Evolutionary conservation across 495 filamentous ascomycete species (phyloP).

Genomic region (Penicillium steckii): DNA sequence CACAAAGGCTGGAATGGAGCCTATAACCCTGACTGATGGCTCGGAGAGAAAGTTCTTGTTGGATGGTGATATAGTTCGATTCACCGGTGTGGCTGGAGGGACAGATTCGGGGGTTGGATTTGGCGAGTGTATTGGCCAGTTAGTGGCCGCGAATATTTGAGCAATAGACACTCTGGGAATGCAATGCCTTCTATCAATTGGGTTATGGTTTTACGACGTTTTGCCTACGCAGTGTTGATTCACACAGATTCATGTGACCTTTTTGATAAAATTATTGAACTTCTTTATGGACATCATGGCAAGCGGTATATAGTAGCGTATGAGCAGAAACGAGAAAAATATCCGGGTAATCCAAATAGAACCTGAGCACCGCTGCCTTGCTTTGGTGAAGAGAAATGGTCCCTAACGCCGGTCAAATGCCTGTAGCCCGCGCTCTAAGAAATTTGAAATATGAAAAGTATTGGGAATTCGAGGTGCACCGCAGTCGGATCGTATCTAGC

Average conservation of each 20-base stretch:
- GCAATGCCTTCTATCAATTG: too few species aligned
- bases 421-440: conserved; percentile 12
- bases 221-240: too few species aligned
- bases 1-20: conserved; percentile 59
- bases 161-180: too few species aligned
- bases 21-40: conserved; percentile 56
- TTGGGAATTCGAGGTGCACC: too few species aligned
- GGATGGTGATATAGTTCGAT: conserved; percentile 73
- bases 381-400: neutral
- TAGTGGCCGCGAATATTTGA: conserved; percentile 31
- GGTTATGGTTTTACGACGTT: too few species aligned
- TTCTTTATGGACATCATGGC: neutral
- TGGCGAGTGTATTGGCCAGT: conserved; percentile 60
- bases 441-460: too few species aligned
- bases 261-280: neutral
- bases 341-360: neutral
- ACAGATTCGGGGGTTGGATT: conserved; percentile 60
- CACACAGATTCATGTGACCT: too few species aligned
- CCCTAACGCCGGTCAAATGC: conserved; percentile 9
- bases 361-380: neutral
- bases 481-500: conserved; percentile 14
- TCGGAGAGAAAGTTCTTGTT: conserved; percentile 62
- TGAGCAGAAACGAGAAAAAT: neutral
- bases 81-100: conserved; percentile 60
- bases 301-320: neutral